These are phyloP conservation scores for Fusarium pilosicola DNA, from an alignment of 2,329 filamentous ascomycete species.

Conservation along the genomic window DNA sequence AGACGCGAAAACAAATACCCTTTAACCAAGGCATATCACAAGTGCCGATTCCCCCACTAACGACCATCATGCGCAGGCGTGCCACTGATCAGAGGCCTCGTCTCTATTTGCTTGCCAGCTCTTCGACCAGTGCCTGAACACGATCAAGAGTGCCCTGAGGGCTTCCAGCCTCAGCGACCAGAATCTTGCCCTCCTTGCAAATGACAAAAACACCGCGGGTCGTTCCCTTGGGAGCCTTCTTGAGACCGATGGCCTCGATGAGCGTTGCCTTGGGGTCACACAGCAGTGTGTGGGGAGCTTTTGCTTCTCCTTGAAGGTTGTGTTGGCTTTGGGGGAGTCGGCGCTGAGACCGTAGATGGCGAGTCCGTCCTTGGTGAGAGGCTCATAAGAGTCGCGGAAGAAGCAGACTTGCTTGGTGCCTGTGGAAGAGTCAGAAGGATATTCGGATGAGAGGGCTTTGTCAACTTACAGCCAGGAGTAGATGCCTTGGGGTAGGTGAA, in stretches of 20 bases:
- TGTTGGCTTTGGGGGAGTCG: slow-evolving; percentile 91
- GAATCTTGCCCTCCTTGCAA: slow-evolving; percentile 82
- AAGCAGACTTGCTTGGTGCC: slow-evolving; percentile 93
- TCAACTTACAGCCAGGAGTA: slow-evolving; percentile 86
- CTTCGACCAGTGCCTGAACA: slow-evolving; percentile 76
- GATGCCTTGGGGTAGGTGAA: slow-evolving; percentile 97
- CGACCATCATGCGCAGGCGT: background rate
- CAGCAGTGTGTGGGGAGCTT: slow-evolving; percentile 84
- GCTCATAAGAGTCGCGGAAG: slow-evolving; percentile 86
- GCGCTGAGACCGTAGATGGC: slow-evolving; percentile 89
- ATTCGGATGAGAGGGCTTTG: background rate
- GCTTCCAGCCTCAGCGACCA: slow-evolving; percentile 78
- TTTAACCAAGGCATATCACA: background rate
- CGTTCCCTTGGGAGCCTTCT: slow-evolving; percentile 84
- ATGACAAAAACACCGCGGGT: slow-evolving; percentile 89
- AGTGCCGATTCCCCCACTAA: background rate
- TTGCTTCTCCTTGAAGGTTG: slow-evolving; percentile 91
- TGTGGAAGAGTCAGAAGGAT: slow-evolving; percentile 50
- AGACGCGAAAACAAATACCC: background rate
- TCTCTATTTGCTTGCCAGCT: slow-evolving; percentile 44
- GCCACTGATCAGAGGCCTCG: background rate
- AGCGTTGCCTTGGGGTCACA: slow-evolving; percentile 81
- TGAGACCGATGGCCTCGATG: slow-evolving; percentile 87
- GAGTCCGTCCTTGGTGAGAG: slow-evolving; percentile 81
- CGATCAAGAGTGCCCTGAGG: slow-evolving; percentile 81